Conservation (phyloP, 2,329 filamentous ascomycete genomes). For the Hypoxylon sp. region DNA sequence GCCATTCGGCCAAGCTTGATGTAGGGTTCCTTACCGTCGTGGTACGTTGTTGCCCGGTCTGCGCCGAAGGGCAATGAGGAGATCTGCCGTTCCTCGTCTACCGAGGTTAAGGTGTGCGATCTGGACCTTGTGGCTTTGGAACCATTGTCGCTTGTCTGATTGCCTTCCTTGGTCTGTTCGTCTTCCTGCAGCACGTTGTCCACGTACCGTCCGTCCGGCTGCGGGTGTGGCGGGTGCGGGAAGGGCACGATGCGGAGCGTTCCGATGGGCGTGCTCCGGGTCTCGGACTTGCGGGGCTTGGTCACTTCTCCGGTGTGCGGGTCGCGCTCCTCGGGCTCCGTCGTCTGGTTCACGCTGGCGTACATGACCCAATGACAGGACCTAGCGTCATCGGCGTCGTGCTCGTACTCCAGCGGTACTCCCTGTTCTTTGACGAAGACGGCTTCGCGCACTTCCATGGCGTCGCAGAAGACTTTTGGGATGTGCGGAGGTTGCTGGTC, state of each 20-base stretch:
- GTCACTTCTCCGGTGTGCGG: slow-evolving; percentile 57
- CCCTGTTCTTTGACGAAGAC: slow-evolving; percentile 74
- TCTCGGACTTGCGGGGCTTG: slow-evolving; percentile 60
- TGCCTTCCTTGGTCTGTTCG: slow-evolving; percentile 33
- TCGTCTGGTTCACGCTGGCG: slow-evolving; percentile 68
- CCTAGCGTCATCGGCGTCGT: slow-evolving; percentile 83
- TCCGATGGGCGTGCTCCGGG: slow-evolving; percentile 70
- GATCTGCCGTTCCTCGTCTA: slow-evolving; percentile 45
- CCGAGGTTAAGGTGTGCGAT: slow-evolving; percentile 40
- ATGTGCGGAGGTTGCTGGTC: slow-evolving; percentile 61
- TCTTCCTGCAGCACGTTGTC: slow-evolving; percentile 56
- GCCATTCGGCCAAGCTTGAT: slow-evolving; percentile 86
- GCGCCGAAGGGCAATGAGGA: slow-evolving; percentile 43
- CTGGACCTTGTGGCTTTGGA: slow-evolving; percentile 28
- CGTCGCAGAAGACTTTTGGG: slow-evolving; percentile 71
- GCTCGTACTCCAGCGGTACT: slow-evolving; percentile 75
- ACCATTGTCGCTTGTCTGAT: slow-evolving; percentile 43
- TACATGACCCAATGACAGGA: slow-evolving; percentile 93
- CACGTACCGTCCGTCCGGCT: slow-evolving; percentile 63
- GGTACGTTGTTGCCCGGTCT: slow-evolving; percentile 64
- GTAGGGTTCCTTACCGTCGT: slow-evolving; percentile 78
- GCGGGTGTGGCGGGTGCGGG: slow-evolving; percentile 76
- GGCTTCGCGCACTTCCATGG: slow-evolving; percentile 71
- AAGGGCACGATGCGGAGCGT: slow-evolving; percentile 86
- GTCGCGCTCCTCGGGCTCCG: slow-evolving; percentile 60